Evolutionary conservation across 1,139 yeast species (phyloP).

Genomic region (Scheffersomyces segobiensis): DNA sequence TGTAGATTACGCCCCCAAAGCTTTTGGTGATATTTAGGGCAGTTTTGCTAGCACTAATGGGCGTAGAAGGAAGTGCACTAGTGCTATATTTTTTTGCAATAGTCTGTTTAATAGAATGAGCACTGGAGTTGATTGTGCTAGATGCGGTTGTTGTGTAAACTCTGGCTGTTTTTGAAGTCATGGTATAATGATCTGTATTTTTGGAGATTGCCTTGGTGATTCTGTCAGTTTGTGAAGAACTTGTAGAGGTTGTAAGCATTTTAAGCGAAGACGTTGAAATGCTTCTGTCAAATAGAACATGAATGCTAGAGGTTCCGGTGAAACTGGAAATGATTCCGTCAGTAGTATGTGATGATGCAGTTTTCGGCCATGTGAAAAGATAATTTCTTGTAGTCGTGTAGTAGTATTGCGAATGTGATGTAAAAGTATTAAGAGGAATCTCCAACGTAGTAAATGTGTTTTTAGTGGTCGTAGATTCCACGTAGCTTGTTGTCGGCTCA

Average conservation of each 20-base stretch:
- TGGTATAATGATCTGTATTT: not conserved
- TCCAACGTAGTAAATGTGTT: not conserved
- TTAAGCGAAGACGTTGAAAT: not conserved
- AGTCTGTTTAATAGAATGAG: not conserved
- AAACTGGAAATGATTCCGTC: not conserved
- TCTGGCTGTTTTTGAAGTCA: not conserved
- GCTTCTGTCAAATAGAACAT: not conserved
- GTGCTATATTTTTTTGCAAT: not conserved
- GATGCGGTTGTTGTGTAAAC: not conserved
- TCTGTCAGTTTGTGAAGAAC: not conserved
- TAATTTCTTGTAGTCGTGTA: not conserved
- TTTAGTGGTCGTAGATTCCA: too few relatives aligned
- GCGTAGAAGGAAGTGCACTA: not conserved
- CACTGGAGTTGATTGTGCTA: not conserved
- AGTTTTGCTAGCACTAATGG: not conserved
- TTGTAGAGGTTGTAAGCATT: not conserved
- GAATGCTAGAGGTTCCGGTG: not conserved
- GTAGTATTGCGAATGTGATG: not conserved
- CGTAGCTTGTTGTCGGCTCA: not conserved
- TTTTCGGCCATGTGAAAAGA: not conserved
- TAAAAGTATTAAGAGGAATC: not conserved
- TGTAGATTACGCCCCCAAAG: not conserved
- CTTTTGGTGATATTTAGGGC: not conserved
- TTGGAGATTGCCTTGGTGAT: not conserved
- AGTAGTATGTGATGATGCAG: not conserved